Conservation (phyloP, 2,329 filamentous ascomycete species). For the Fusarium armeniacum region DNA sequence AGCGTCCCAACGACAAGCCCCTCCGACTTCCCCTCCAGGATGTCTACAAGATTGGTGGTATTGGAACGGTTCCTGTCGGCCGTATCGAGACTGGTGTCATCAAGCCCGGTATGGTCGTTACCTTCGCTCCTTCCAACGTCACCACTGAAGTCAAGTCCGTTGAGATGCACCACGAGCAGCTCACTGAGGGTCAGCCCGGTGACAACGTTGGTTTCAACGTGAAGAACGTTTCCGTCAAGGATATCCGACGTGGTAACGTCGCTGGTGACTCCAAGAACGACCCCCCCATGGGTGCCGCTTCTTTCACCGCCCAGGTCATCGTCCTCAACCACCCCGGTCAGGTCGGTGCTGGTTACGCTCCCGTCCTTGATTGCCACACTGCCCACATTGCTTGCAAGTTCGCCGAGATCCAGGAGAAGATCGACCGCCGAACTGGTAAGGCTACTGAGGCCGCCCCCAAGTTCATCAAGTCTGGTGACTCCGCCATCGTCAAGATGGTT, state of each 20-base stretch:
- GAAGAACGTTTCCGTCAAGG: constrained; percentile 99
- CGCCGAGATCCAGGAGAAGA: constrained; percentile 99
- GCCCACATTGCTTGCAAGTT: constrained; percentile 99
- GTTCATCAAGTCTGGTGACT: constrained; percentile 99
- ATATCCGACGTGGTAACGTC: constrained; percentile 99
- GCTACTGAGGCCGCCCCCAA: constrained; percentile 91
- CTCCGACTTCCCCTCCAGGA: constrained; percentile 99
- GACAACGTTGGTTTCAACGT: constrained; percentile 99
- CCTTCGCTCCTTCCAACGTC: constrained; percentile 98
- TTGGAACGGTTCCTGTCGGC: constrained; percentile 99
- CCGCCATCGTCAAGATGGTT: constrained; percentile 99
- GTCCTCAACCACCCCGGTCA: constrained; percentile 99
- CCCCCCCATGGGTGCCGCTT: constrained; percentile 87
- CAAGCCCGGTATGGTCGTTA: constrained; percentile 93
- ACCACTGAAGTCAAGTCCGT: constrained; percentile 99
- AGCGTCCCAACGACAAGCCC: constrained; percentile 97
- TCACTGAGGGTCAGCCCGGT: constrained; percentile 92
- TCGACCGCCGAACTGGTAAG: constrained; percentile 99
- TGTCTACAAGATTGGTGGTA: constrained; percentile 99
- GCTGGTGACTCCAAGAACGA: constrained; percentile 99
- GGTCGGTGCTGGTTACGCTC: constrained; percentile 98
- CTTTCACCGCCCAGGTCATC: constrained; percentile 99
- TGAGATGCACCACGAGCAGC: constrained; percentile 99
- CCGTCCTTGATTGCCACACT: constrained; percentile 99
- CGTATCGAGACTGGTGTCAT: constrained; percentile 99